These are phyloP conservation scores for Diospyros kaki DNA, from an alignment of 148 eudicot species.

Conservation along the genomic window DNA sequence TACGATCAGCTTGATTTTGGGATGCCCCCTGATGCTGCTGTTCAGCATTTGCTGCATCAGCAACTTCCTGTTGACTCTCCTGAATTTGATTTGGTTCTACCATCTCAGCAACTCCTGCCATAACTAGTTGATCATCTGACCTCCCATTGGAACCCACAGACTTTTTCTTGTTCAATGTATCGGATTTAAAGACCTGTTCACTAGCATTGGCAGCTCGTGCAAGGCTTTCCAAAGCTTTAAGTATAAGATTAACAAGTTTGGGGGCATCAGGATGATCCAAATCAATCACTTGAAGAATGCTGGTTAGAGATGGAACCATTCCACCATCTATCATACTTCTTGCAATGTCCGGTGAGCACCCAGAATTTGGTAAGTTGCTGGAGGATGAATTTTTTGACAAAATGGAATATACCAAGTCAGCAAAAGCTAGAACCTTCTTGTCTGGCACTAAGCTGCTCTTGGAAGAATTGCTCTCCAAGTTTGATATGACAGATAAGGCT, in stretches of 20 bases:
- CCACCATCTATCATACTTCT: constrained; percentile 97
- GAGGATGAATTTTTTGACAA: constrained; percentile 84
- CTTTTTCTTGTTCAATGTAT: constrained; percentile 62
- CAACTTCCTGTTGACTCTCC: constrained; percentile 34
- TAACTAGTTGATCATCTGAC: constrained; percentile 39
- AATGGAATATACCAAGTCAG: constrained; percentile 81
- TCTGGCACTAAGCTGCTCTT: constrained; percentile 63
- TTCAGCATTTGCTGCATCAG: constrained; percentile 31
- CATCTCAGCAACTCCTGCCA: constrained; percentile 26
- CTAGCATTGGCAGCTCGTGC: constrained; percentile 89
- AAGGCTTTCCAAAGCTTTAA: constrained; percentile 81
- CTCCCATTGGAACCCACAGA: constrained; percentile 40
- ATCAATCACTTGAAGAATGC: constrained; percentile 77
- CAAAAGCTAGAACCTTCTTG: constrained; percentile 71
- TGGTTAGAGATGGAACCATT: constrained; percentile 68
- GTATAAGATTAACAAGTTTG: constrained; percentile 72
- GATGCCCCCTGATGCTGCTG: constrained; percentile 34
- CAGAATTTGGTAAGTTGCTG: constrained; percentile 71
- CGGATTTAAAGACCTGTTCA: constrained; percentile 66
- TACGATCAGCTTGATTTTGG: constrained; percentile 36
- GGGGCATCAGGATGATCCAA: constrained; percentile 98
- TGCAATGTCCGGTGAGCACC: constrained; percentile 92
- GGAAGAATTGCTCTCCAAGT: constrained; percentile 47
- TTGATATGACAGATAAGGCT: constrained; percentile 56
- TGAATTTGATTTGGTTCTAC: constrained; percentile 35